phyloP scores from a whole-genome alignment of 306 rosid genomes.

The Malus asiatica region DNA sequence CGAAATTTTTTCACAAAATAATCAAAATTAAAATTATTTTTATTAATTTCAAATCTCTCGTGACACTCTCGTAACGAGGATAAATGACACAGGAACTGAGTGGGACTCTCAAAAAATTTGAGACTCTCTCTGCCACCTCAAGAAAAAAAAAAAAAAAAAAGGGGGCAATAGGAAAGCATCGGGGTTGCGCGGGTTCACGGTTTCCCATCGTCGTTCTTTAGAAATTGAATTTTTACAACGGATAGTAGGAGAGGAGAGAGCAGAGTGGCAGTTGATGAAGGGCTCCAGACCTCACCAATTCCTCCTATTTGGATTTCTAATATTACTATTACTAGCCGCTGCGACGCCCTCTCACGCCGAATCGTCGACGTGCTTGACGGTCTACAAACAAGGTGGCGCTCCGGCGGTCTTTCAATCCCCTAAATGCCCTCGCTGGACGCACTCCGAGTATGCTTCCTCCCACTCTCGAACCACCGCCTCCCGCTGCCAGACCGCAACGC shows the following conservation, averaged over 20 bases:
- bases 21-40: too few relatives aligned
- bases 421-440: constrained; percentile 91
- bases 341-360: constrained; percentile 29
- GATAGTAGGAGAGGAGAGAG: neutral
- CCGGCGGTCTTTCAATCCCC: constrained; percentile 87
- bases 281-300: neutral
- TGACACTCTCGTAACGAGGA: too few relatives aligned
- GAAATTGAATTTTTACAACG: neutral
- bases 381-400: constrained; percentile 80
- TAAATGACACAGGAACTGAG: too few relatives aligned
- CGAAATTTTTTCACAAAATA: accelerated
- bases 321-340: constrained; percentile 14
- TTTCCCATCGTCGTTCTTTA: neutral
- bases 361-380: constrained; percentile 78
- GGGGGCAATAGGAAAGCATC: neutral
- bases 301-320: constrained; percentile 28
- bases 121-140: too few relatives aligned
- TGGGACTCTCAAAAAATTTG: too few relatives aligned
- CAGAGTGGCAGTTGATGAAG: neutral
- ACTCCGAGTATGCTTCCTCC: constrained; percentile 39
- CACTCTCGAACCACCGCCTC: constrained; percentile 27
- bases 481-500: constrained; percentile 61
- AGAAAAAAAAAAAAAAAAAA: neutral
- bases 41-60: too few relatives aligned
- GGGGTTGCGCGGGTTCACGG: neutral